These are phyloP conservation scores for Pyricularia sp. DNA, from an alignment of 2,329 filamentous ascomycete species.

Conservation along the genomic window DNA sequence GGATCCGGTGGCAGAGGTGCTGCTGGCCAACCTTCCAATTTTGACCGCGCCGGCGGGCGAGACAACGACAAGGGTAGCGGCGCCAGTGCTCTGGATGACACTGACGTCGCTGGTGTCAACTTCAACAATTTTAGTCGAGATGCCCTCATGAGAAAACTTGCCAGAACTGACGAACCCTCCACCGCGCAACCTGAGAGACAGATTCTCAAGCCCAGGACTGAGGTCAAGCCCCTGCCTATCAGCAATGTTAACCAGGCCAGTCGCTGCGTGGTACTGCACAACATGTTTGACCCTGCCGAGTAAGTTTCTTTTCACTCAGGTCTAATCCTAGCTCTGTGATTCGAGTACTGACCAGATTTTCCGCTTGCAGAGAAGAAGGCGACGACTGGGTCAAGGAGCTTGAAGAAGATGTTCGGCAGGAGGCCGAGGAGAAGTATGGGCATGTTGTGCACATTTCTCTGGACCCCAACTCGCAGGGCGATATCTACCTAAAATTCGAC, in stretches of 20 bases:
- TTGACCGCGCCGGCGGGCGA: conserved; percentile 80
- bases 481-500: conserved; percentile 98
- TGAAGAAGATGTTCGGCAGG: conserved; percentile 81
- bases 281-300: conserved; percentile 89
- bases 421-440: conserved; percentile 92
- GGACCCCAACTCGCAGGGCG: conserved; percentile 85
- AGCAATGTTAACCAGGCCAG: conserved; percentile 87
- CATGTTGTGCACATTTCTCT: conserved; percentile 94
- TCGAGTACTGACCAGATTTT: conserved; percentile 18
- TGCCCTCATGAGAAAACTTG: conserved; percentile 96
- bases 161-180: conserved; percentile 76
- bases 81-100: conserved; percentile 91
- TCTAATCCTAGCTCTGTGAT: not conserved
- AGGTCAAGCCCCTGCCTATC: conserved; percentile 64
- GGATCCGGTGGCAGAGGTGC: conserved; percentile 62
- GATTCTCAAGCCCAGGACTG: conserved; percentile 64
- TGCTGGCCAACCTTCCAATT: conserved; percentile 57
- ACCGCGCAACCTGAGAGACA: conserved; percentile 57
- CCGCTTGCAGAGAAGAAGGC: conserved; percentile 58
- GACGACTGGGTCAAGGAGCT: conserved; percentile 86
- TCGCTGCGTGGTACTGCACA: conserved; percentile 84
- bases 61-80: conserved; percentile 84
- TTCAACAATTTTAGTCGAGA: conserved; percentile 99
- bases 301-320: conserved; percentile 37
- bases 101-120: conserved; percentile 94